These are phyloP conservation scores for Diaporthe sp. DNA, from an alignment of 2,329 filamentous ascomycete species.

Conservation along the genomic window DNA sequence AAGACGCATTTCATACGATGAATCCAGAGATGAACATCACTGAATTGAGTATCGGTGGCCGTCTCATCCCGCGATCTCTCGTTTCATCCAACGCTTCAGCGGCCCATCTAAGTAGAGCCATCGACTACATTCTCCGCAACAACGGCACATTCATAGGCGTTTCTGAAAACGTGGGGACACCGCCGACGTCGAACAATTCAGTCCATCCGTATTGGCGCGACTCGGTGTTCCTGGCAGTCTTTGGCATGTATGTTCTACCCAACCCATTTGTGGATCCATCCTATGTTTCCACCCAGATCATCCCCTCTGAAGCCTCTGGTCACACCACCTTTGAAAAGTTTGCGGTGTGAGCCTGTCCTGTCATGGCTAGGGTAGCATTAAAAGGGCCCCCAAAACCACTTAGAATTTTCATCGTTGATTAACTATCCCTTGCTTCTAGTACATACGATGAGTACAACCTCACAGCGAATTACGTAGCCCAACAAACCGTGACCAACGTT, in stretches of 20 bases:
- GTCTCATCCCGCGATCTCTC: slow-evolving; percentile 16
- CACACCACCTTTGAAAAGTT: too few relatives aligned
- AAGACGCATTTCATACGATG: slow-evolving; percentile 8
- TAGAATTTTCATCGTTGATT: background rate
- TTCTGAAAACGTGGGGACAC: slow-evolving; percentile 1
- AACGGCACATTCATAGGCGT: slow-evolving; percentile 4
- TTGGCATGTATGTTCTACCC: background rate
- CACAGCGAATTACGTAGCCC: slow-evolving; percentile 14
- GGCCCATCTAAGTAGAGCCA: background rate
- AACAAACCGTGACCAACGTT: slow-evolving; percentile 19
- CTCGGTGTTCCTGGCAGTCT: slow-evolving; percentile 12
- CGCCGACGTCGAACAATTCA: slow-evolving; percentile 1
- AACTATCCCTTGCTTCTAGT: background rate
- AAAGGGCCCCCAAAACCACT: background rate
- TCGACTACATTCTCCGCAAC: slow-evolving; percentile 1
- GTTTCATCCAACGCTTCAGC: background rate
- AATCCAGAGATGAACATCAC: slow-evolving; percentile 13
- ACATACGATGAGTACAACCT: slow-evolving; percentile 13
- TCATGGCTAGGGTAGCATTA: background rate
- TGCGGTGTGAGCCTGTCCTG: too few relatives aligned
- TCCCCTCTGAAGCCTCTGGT: too few relatives aligned
- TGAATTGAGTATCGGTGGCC: slow-evolving; percentile 25
- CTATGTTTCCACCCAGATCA: too few relatives aligned
- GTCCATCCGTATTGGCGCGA: slow-evolving; percentile 29
- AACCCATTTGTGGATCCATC: too few relatives aligned